These are phyloP conservation scores for Chalciporus pseudorubinellus DNA, from an alignment of 768 basidiomycete genomes.

Conservation along the genomic window DNA sequence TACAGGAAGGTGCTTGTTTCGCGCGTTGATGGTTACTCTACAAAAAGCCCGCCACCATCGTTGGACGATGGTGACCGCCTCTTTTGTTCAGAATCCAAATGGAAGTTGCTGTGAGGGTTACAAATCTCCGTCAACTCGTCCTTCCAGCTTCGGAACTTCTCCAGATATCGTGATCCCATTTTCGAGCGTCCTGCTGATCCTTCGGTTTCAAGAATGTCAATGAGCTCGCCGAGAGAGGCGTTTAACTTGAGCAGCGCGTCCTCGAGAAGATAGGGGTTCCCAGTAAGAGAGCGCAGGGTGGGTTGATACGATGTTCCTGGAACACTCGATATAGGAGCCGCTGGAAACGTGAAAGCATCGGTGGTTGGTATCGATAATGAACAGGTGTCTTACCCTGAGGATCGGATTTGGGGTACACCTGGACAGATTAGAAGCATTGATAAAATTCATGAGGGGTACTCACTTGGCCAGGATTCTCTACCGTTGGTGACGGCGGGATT, in stretches of 20 bases:
- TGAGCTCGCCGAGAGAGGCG: constrained; percentile 41
- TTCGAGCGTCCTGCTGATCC: constrained; percentile 33
- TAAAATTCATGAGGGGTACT: not conserved
- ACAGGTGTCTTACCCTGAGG: constrained; percentile 33
- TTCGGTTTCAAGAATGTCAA: constrained; percentile 44
- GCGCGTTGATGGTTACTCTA: constrained; percentile 12
- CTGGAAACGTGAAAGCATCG: constrained; percentile 9
- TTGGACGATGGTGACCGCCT: not conserved
- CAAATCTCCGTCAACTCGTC: constrained; percentile 39
- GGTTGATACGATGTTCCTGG: constrained; percentile 19
- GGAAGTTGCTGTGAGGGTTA: constrained; percentile 7
- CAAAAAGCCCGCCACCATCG: constrained; percentile 26
- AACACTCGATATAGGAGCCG: constrained; percentile 20
- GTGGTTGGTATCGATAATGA: not conserved
- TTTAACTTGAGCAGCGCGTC: constrained; percentile 44
- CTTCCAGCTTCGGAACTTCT: constrained; percentile 43
- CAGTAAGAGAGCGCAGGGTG: constrained; percentile 32
- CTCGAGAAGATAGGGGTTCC: constrained; percentile 49
- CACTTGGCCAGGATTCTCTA: constrained; percentile 49
- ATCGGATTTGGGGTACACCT: constrained; percentile 51
- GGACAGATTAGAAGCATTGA: not conserved
- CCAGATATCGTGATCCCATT: constrained; percentile 34
- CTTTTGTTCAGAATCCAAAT: not conserved
- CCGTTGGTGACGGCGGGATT: constrained; percentile 43
- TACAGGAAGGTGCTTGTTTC: not conserved